Base-by-base conservation (phyloP, 148 eudicot species). In the Bassia scoparia region DNA sequence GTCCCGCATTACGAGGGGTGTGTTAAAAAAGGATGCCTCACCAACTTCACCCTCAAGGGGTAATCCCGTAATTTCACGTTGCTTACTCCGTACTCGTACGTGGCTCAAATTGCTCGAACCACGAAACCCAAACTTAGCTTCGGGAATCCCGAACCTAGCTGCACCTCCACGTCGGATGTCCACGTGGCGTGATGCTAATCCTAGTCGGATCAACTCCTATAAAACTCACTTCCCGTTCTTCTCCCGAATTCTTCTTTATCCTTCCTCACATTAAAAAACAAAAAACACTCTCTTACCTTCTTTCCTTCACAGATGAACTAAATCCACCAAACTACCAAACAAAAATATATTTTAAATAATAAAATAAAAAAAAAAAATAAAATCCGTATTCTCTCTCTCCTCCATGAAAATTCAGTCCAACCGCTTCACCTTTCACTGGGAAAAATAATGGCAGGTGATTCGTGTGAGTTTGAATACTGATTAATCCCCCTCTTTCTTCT, bases 291-390 rank as follows among this genome's bases (percentile, higher is more conserved):
- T 9, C 16, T 34, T 16, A 20, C 20, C 30, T 23, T 18, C 17
- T n/a, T n/a, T 67, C 23, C 34, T 63, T 53, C 67, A 67, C 73
- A 26, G 80, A 56, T 72, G 72, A 78, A 78, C 80, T 46, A 66
- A 78, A 77, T 41, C 72, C 76, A 77, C 80, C 80, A 77, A 78
- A 78, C 80, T 70, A 52, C 35, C 33, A 43, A 49, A 59, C 35
- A 35, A 46, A 58, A 58, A 44, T n/a, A n/a, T n/a, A 75, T 24
- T 21, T 35, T 2, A 54, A 70, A 13, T 15, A 26, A 58, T 29
- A 6, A n/a, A 55, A 53, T n/a, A 4, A 23, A 7, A 31, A 46
- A 46, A 61, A 31, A 21, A 31, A 46, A 49, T 29, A 49, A 52
- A 65, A 53, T n/a, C n/a, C n/a, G n/a, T n/a, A n/a, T n/a, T 41